A percentile compares a stretch with the other conserved stretches of the same genome.
These are phyloP conservation scores for Heliocybe sulcata DNA, from an alignment of 1,284 basidiomycete species.

Conservation along the genomic window DNA sequence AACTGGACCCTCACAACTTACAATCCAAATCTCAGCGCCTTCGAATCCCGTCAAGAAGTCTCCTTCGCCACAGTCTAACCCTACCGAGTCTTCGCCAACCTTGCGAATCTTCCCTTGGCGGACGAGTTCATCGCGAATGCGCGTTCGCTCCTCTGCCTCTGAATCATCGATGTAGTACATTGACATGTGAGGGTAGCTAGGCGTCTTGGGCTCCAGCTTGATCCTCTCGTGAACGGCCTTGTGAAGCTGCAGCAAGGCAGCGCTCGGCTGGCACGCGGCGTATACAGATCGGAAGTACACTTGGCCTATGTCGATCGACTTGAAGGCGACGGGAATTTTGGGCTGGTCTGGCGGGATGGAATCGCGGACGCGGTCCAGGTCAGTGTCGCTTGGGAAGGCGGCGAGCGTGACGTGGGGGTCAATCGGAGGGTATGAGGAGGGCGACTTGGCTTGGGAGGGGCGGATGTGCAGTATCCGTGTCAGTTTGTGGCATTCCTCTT, in stretches of 20 bases:
- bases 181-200: constrained; percentile 62
- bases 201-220: constrained; percentile 35
- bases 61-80: constrained; percentile 23
- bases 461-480: constrained; percentile 35
- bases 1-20: constrained; percentile 54
- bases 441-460: constrained; percentile 18
- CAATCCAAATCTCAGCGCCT: constrained; percentile 54
- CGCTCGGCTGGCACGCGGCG: constrained; percentile 37
- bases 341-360: constrained; percentile 29
- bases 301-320: constrained; percentile 43
- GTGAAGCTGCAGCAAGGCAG: constrained; percentile 42
- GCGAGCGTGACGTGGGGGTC: constrained; percentile 67
- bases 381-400: constrained; percentile 30
- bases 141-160: constrained; percentile 34
- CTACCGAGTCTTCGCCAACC: constrained; percentile 17
- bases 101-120: constrained; percentile 24
- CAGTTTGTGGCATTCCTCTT: constrained; percentile 30
- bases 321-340: constrained; percentile 37
- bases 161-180: constrained; percentile 61
- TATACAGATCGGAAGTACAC: constrained; percentile 70
- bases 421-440: constrained; percentile 49
- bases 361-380: constrained; percentile 26
- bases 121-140: constrained; percentile 27
- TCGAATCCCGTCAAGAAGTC: constrained; percentile 35
- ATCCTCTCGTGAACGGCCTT: constrained; percentile 35